A percentile compares a stretch with the other conserved stretches of the same genome.
phyloP scores from a whole-genome alignment of 1,284 basidiomycete species.

The Rhodotorula sp. region DNA sequence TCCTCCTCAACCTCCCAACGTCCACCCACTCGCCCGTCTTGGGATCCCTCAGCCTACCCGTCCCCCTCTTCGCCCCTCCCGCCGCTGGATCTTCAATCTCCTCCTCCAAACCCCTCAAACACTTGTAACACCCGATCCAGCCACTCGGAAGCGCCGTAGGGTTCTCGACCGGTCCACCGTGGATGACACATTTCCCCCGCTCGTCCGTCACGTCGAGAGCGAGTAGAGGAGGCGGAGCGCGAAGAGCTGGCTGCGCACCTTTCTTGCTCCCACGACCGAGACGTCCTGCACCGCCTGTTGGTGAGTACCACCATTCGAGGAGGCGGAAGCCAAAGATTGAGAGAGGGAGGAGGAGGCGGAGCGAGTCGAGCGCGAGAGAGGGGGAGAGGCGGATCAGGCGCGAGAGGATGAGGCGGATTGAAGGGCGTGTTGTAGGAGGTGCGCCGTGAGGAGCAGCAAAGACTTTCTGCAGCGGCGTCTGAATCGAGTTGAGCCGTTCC shows the following conservation, averaged over 20 bases:
- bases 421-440: constrained; percentile 50
- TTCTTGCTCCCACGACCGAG: constrained; percentile 41
- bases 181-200: constrained; percentile 76
- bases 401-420: constrained; percentile 12
- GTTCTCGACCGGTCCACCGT: constrained; percentile 72
- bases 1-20: constrained; percentile 16
- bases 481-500: constrained; percentile 43
- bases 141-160: constrained; percentile 87
- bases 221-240: constrained; percentile 63
- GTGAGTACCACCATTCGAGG: constrained; percentile 99
- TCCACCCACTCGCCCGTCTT: constrained; percentile 26
- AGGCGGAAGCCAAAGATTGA: constrained; percentile 97
- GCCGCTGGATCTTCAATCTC: constrained; percentile 46
- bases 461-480: constrained; percentile 12
- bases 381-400: constrained; percentile 27
- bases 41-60: constrained; percentile 19
- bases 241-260: constrained; percentile 43
- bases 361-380: constrained; percentile 34
- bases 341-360: constrained; percentile 66
- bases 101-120: constrained; percentile 80
- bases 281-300: constrained; percentile 67
- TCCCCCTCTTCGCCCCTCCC: background rate
- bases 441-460: constrained; percentile 8
- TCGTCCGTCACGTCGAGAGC: constrained; percentile 60
- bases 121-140: constrained; percentile 95